phyloP scores from a whole-genome alignment of 2,329 filamentous ascomycete genomes.

The Penicillium capsulatum region DNA sequence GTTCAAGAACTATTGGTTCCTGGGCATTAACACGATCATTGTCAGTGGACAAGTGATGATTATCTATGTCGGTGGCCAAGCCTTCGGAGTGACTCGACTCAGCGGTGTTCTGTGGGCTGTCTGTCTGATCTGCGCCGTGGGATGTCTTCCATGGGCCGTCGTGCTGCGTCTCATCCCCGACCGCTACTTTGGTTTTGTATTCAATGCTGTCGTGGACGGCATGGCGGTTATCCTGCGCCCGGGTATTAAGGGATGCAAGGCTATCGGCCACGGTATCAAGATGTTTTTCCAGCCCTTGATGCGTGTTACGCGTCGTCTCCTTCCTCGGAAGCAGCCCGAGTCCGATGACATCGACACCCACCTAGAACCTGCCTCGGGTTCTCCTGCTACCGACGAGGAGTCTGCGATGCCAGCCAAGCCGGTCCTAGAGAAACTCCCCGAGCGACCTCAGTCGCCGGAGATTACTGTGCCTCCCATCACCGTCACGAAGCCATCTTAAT shows the following conservation, averaged over 20 bases:
- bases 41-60: conserved; percentile 86
- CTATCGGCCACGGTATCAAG: conserved; percentile 26
- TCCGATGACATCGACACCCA: conserved; percentile 3
- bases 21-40: conserved; percentile 80
- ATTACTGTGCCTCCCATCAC: conserved; percentile 37
- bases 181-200: conserved; percentile 44
- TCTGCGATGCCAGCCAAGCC: conserved; percentile 1
- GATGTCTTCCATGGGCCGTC: conserved; percentile 82
- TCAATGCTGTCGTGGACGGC: conserved; percentile 50
- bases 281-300: conserved; percentile 22
- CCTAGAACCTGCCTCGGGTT: conserved; percentile 18
- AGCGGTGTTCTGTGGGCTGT: conserved; percentile 79
- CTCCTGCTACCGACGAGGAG: conserved; percentile 9
- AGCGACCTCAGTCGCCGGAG: conserved; percentile 21
- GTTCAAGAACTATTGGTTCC: conserved; percentile 80
- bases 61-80: conserved; percentile 75
- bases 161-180: conserved; percentile 81
- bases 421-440: conserved; percentile 9
- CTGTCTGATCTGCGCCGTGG: conserved; percentile 73
- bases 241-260: conserved; percentile 27
- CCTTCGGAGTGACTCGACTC: conserved; percentile 70
- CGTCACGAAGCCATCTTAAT: too few species aligned
- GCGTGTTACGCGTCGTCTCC: conserved; percentile 22
- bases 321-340: conserved; percentile 7
- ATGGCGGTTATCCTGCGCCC: conserved; percentile 51